phyloP scores from a whole-genome alignment of 2,329 filamentous ascomycete species.

The Geosmithia morbida region DNA sequence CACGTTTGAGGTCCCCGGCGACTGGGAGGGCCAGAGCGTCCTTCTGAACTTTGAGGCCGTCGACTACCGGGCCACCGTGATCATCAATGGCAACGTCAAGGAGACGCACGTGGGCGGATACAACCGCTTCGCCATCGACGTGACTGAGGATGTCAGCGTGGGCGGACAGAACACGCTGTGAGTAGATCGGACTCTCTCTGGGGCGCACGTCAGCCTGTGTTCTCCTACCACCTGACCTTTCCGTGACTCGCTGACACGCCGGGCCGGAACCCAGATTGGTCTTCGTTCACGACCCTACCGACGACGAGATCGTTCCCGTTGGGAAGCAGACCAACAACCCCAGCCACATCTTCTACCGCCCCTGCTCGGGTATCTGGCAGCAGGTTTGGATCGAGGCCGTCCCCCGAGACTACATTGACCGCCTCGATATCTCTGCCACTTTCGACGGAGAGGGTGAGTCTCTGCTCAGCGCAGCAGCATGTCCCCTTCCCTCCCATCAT shows the following conservation, averaged over 20 bases:
- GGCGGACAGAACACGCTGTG: slow-evolving; percentile 39
- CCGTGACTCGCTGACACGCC: too few relatives aligned
- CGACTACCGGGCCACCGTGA: slow-evolving; percentile 42
- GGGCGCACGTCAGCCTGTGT: too few relatives aligned
- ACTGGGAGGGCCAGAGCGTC: slow-evolving; percentile 28
- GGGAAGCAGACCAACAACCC: slow-evolving; percentile 48
- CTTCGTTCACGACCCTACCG: slow-evolving; percentile 54
- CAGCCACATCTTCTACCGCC: slow-evolving; percentile 55
- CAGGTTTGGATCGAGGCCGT: slow-evolving; percentile 57
- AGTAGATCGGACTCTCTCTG: too few relatives aligned
- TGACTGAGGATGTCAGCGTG: slow-evolving; percentile 27
- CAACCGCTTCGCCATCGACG: slow-evolving; percentile 44
- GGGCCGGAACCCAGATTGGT: slow-evolving; percentile 31
- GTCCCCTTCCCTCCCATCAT: too few relatives aligned
- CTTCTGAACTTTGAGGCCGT: slow-evolving; percentile 44
- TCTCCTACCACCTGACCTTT: too few relatives aligned
- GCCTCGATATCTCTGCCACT: slow-evolving; percentile 43
- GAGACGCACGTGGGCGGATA: slow-evolving; percentile 46
- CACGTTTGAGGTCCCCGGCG: slow-evolving; percentile 30
- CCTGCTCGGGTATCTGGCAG: slow-evolving; percentile 64
- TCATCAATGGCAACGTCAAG: slow-evolving; percentile 38
- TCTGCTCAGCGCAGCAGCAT: too few relatives aligned
- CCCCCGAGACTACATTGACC: slow-evolving; percentile 38
- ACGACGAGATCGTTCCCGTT: slow-evolving; percentile 44
- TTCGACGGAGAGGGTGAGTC: slow-evolving; percentile 35